These are phyloP conservation scores for Aspergillus fijiensis DNA, from an alignment of 2,329 filamentous ascomycete species.

Conservation along the genomic window DNA sequence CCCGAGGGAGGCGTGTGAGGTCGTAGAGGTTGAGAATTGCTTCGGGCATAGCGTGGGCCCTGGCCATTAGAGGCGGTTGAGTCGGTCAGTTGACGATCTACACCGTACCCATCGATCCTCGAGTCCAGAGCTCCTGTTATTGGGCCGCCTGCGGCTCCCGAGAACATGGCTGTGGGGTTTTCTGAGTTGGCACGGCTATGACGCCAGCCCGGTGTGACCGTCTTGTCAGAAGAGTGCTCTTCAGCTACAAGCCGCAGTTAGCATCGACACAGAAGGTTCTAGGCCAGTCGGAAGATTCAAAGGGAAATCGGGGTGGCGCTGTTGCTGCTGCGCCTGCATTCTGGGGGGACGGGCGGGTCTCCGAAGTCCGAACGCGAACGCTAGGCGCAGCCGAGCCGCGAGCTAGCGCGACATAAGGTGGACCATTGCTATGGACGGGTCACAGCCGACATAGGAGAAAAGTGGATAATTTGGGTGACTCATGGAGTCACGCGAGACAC, in stretches of 20 bases:
- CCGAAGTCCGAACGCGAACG: constrained; percentile 26
- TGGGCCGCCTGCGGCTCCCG: constrained; percentile 47
- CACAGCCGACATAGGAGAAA: background rate
- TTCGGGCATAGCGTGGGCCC: constrained; percentile 47
- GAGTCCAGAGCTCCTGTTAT: constrained; percentile 34
- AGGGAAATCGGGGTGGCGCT: constrained; percentile 3
- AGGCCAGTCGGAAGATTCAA: constrained; percentile 5
- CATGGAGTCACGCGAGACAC: background rate
- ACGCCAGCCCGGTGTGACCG: constrained; percentile 55
- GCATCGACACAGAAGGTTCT: constrained; percentile 7
- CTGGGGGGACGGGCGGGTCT: constrained; percentile 15
- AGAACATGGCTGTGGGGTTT: constrained; percentile 54
- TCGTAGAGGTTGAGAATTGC: constrained; percentile 50
- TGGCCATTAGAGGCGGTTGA: constrained; percentile 27
- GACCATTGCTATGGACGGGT: constrained; percentile 20
- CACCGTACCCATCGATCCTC: constrained; percentile 37
- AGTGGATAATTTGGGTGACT: constrained; percentile 1
- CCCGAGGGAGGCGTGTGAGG: constrained; percentile 47
- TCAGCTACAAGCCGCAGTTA: constrained; percentile 16
- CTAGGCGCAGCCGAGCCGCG: constrained; percentile 24
- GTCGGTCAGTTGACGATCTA: constrained; percentile 34
- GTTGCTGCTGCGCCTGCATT: constrained; percentile 11
- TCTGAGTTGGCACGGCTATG: constrained; percentile 72
- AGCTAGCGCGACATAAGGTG: constrained; percentile 28
- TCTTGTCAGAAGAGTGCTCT: constrained; percentile 39